These are phyloP conservation scores for Globisporangium okanoganense DNA, from an alignment of 352 stramenopile species.

Conservation along the genomic window DNA sequence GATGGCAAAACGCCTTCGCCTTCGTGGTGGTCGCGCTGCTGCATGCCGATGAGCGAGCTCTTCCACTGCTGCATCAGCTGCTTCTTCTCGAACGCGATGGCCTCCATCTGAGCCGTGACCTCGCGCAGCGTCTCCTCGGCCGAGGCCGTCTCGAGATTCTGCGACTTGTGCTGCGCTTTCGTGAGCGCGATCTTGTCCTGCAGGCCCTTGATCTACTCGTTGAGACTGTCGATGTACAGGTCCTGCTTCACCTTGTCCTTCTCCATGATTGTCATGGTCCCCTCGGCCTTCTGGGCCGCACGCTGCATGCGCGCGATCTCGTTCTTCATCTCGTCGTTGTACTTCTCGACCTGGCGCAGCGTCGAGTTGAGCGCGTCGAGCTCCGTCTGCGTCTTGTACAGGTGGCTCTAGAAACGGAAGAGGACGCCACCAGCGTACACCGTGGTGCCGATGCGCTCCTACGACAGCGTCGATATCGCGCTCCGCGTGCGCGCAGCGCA, in stretches of 20 bases:
- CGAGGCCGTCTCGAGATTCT: slow-evolving; percentile 82
- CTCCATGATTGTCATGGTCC: slow-evolving; percentile 90
- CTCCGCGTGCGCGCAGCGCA: too few relatives aligned
- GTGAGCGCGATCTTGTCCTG: slow-evolving; percentile 85
- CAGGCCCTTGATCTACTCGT: slow-evolving; percentile 85
- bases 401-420: too few relatives aligned
- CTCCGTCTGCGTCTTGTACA: slow-evolving; percentile 84
- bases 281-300: slow-evolving; percentile 92
- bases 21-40: slow-evolving; percentile 91
- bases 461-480: too few relatives aligned
- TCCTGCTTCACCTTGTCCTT: slow-evolving; percentile 94
- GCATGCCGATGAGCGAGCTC: slow-evolving; percentile 89
- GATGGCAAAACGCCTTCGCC: too few relatives aligned
- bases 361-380: slow-evolving; percentile 85
- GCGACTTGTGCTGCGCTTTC: slow-evolving; percentile 76
- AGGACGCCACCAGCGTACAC: too few relatives aligned
- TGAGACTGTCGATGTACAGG: slow-evolving; percentile 92
- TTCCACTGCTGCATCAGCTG: slow-evolving; percentile 96
- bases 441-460: too few relatives aligned
- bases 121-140: slow-evolving; percentile 88
- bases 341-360: slow-evolving; percentile 88
- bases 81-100: slow-evolving; percentile 94
- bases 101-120: slow-evolving; percentile 87
- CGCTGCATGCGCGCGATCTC: slow-evolving; percentile 92
- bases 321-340: slow-evolving; percentile 94